These are phyloP conservation scores for Acanthamoeba royreba DNA, from an alignment of 208 protist genomes.

Conservation along the genomic window DNA sequence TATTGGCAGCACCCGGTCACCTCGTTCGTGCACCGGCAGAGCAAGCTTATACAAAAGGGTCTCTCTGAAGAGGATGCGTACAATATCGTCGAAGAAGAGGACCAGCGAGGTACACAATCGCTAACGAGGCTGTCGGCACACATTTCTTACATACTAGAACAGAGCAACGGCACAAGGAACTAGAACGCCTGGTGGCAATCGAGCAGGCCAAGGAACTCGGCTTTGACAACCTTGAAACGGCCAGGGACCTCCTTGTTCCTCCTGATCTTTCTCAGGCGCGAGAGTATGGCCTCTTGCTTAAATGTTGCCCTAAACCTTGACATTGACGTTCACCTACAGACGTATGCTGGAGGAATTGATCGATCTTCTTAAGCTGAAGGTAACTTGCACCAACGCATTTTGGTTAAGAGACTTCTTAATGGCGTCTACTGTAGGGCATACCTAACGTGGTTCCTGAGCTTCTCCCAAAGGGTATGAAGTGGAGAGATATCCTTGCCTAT, in stretches of 20 bases:
- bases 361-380: background rate
- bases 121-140: too few relatives aligned
- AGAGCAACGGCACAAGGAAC: background rate
- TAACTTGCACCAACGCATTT: background rate
- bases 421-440: background rate
- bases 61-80: background rate
- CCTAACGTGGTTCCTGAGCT: background rate
- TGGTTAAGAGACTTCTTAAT: background rate
- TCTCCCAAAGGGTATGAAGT: background rate
- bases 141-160: too few relatives aligned
- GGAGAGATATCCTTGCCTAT: background rate
- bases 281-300: background rate
- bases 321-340: background rate
- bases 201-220: conserved; percentile 6
- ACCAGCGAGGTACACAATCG: background rate
- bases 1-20: conserved; percentile 12
- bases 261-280: background rate
- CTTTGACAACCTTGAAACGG: background rate
- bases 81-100: background rate
- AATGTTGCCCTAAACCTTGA: too few relatives aligned
- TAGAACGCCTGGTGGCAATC: background rate
- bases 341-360: conserved; percentile 3
- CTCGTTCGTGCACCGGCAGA: background rate
- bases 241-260: background rate
- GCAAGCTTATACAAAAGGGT: conserved; percentile 1